Base-by-base conservation (phyloP, 2,329 filamentous ascomycete species). In the Pestalotiopsis sp. region DNA sequence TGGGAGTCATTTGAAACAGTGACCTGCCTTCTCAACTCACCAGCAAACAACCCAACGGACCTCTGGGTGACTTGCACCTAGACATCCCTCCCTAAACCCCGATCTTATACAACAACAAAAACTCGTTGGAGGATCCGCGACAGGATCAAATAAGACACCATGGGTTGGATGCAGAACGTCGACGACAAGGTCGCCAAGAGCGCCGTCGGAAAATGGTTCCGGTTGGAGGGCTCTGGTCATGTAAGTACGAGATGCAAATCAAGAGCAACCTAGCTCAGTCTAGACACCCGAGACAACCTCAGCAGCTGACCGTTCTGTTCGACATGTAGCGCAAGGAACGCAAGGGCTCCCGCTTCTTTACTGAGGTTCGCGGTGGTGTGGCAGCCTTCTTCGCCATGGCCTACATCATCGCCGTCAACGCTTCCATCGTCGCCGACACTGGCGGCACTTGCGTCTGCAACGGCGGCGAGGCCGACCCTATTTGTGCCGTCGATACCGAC, bases 211-310 rank as follows among this genome's bases (percentile, higher is more conserved):
- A 84, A 85, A 73, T 92, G 90, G 83, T 97, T 97, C 82, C 89
- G 90, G 73, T 88, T 97, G 56, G 93, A 97, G 71, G 92, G 92
- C 72, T 94, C 89, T 52, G 93, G 93, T 75, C 92, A 95, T 87
- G 92, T 93, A 87, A 84, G 90, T 86, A 59, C 27, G 27, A 56
- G 38, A 20, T 20, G n/a, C 20, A n/a, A 31, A 23, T 14, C 79
- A 70, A 78, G 70, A 63, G 70, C 63, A 27, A 40, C 31, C 59
- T 36, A 36, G 27, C 59, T 61, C 59, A 61, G 31, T 36, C 25
- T 36, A 27, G 20, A 20, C n/a, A 61, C 59, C 59, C 59, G 59
- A 61, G 59, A 61, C 62, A 49, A 65, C 14, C 13, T 31, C 65
- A 59, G 66, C 68, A 41, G 69, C 67, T 68, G 56, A 61, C 31